A percentile compares a stretch with the other conserved stretches of the same genome.
Evolutionary conservation across 257 asterid genomes (phyloP).

Genomic region (Solanum dulcamara): DNA sequence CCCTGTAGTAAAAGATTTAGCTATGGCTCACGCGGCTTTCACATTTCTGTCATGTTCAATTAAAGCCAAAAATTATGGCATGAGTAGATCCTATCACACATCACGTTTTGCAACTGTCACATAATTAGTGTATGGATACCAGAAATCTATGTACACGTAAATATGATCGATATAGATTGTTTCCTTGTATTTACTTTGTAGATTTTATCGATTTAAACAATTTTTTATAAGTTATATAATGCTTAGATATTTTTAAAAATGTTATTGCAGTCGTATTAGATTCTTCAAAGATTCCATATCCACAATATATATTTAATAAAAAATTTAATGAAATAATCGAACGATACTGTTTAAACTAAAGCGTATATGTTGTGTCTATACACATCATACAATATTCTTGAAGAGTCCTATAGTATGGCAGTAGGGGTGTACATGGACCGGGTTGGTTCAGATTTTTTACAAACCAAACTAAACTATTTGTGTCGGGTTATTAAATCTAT

Average conservation of each 20-base stretch:
- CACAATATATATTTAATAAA: too few species aligned
- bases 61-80: background rate
- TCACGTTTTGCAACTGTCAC: background rate
- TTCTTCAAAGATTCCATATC: background rate
- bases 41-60: background rate
- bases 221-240: too few species aligned
- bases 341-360: background rate
- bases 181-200: background rate
- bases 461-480: too few species aligned
- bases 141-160: background rate
- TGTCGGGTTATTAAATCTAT: too few species aligned
- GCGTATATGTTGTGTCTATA: fast-evolving
- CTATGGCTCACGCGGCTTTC: background rate
- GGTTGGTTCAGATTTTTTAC: too few species aligned
- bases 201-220: too few species aligned
- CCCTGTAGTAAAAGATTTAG: background rate
- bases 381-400: background rate
- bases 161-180: background rate
- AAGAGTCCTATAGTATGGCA: background rate
- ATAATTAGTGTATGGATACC: background rate
- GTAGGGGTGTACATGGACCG: too few species aligned
- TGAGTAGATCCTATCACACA: background rate
- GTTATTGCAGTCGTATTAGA: background rate
- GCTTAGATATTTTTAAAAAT: fast-evolving
- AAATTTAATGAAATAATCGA: too few species aligned